A percentile compares a stretch with the other conserved stretches of the same genome.
Evolutionary conservation across 495 filamentous ascomycete genomes (phyloP).

Genomic region (Penicillium pulvis): DNA sequence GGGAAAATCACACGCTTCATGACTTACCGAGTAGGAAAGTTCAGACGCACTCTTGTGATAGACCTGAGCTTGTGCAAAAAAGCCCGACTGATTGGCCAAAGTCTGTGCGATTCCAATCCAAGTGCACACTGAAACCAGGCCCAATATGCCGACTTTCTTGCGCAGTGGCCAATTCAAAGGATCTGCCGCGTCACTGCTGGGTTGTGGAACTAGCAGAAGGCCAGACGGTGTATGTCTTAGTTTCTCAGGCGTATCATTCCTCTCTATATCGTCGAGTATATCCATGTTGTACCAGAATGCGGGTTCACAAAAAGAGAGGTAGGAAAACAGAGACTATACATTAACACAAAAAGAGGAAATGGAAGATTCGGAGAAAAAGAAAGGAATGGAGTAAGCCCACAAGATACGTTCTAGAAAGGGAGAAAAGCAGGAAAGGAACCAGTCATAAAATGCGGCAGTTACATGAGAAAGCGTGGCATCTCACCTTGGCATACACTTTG

Average conservation of each 20-base stretch:
- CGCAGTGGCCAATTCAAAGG: neutral
- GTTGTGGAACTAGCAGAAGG: neutral
- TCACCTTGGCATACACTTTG: neutral
- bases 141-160: neutral
- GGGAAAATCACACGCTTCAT: neutral
- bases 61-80: neutral
- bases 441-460: neutral
- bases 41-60: neutral
- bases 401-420: neutral
- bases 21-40: neutral
- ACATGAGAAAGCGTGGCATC: neutral
- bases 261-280: neutral
- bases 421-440: neutral
- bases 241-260: neutral
- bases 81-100: neutral
- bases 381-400: neutral
- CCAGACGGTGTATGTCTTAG: neutral
- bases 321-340: neutral
- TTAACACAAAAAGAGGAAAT: neutral
- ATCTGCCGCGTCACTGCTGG: constrained; percentile 1
- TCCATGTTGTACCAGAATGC: neutral
- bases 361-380: neutral
- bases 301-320: neutral
- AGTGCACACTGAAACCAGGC: neutral
- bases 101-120: neutral